Evolutionary conservation across 116 monocot species (phyloP), one percentile per base, ranked within the genome.

Genomic region (Zostera marina): DNA sequence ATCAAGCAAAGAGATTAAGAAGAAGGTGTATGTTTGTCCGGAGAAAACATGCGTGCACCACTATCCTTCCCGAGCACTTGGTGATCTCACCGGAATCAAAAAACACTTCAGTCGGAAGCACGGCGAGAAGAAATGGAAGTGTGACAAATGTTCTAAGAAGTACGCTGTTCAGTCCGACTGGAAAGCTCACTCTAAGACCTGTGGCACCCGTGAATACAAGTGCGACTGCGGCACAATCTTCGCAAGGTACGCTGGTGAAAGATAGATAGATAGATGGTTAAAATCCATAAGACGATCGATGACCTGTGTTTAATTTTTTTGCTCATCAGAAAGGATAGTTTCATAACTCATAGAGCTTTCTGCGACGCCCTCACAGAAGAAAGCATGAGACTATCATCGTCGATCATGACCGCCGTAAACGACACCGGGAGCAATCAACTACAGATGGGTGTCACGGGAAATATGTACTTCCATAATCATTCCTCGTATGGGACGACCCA

Each of bases 41-140:
- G 88, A 82, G 63, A 54, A 63, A 15, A 41, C 70, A 0, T 88
- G 88, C 70, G 75, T 88, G 54, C 83, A 88, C 70, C 76, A 88
- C 59, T 64, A 78, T 66, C 83, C 88, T 0, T 52, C 61, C 1
- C 72, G 88, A 13, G 88, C 88, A 0, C 75, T 88, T 15, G 88
- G 88, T 8, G 88, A 88, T 54, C 77, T 88, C 63, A 88, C 88
- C 22, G 88, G 88, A 1, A 80, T 88, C 65, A 88, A 88, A 80
- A 88, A 88, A 65, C 88, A 88, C 75, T 88, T 73, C 63, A 72
- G 77, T 71, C 59, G 88, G 26, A 88, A 88, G 66, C 88, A 88
- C 66, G 88, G 88, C 13, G 83, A 83, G 77, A 88, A 88, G 83
- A 88, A 73, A 66, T 88, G 88, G 88, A 88, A 83, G 75, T 88